These are phyloP conservation scores for Hsuehochloa calcarea DNA, from an alignment of 176 grass and related monocot genomes.

Conservation along the genomic window DNA sequence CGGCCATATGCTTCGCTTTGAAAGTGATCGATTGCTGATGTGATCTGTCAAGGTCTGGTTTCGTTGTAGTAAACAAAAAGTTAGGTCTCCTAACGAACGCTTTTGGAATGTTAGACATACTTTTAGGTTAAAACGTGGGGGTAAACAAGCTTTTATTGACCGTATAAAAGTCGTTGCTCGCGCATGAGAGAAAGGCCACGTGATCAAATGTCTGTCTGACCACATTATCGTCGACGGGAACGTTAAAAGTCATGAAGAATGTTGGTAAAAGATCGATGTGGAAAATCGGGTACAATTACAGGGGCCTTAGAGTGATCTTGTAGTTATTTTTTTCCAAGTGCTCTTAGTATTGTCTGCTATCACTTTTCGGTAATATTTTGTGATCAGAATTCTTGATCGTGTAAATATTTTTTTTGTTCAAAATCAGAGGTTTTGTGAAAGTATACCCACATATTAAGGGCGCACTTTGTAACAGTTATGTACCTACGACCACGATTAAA, in stretches of 20 bases:
- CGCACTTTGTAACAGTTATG: too few species aligned
- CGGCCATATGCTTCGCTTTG: neutral
- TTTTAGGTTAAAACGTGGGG: neutral
- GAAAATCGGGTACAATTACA: too few species aligned
- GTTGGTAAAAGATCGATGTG: neutral
- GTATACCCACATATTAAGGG: too few species aligned
- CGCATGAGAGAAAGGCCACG: neutral
- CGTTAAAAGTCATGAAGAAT: neutral
- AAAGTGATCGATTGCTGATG: neutral
- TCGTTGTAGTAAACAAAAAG: neutral
- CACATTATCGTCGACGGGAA: neutral
- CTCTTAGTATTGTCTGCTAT: too few species aligned
- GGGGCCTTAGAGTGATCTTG: too few species aligned
- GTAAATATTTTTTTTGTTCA: too few species aligned
- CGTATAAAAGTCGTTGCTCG: neutral
- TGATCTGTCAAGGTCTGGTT: neutral
- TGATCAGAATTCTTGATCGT: too few species aligned
- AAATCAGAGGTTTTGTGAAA: too few species aligned
- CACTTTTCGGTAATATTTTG: too few species aligned
- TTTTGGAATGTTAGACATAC: neutral
- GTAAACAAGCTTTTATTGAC: neutral
- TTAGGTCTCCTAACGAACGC: neutral
- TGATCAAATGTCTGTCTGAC: neutral
- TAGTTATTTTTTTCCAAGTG: too few species aligned
- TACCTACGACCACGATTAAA: too few species aligned